Evolutionary conservation across 768 basidiomycete genomes (phyloP), one percentile per base, ranked within the genome.

Genomic region (Lactarius vividus): DNA sequence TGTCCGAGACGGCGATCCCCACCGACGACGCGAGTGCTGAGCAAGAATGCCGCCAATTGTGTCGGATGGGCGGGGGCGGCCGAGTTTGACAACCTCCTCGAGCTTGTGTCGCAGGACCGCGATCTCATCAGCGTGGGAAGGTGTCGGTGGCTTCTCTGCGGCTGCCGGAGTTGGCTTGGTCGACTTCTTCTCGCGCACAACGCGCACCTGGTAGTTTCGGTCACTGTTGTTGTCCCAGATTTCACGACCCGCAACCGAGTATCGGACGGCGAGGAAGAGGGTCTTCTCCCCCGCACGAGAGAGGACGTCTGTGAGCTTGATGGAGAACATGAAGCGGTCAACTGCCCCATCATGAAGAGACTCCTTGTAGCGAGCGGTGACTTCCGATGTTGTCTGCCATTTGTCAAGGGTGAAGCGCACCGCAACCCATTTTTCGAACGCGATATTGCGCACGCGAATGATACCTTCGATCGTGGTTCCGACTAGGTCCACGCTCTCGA

Each of bases 381-480:
- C 92, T 76, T 98, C 96, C 75, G 89, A 91, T 65, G 93, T 96
- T 56, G 96, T 99, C 76, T 94, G 93, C 96, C 96, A 98, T 70
- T 81, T 83, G 74, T 98, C 96, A 71, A 96, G 84, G 1, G 96
- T 98, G 76, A 97, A 98, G 33, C 96, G 86, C 29, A 94, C 85
- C 9, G 87, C 89, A 60, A 98, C 82, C 81, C 85, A 85, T 78
- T 98, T 98, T 72, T 89, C 82, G 77, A 87, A 98, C 8, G 93
- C 86, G 58, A 98, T 74, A 74, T 98, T 98, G 71, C 87, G 83
- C 64, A 96, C 91, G 56, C 87, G 85, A 53, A 94, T 83, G 46
- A 79, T 80, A 29, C 96, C 96, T n/a, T 82, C 75, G 59, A 98
- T 82, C 62, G 79, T 81, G 39, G 77, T 77, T 39, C 79, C 79